Evolutionary conservation across 106 monocot genomes (phyloP), one percentile per base, ranked within the genome.

Genomic region (Dendrobium nobile): DNA sequence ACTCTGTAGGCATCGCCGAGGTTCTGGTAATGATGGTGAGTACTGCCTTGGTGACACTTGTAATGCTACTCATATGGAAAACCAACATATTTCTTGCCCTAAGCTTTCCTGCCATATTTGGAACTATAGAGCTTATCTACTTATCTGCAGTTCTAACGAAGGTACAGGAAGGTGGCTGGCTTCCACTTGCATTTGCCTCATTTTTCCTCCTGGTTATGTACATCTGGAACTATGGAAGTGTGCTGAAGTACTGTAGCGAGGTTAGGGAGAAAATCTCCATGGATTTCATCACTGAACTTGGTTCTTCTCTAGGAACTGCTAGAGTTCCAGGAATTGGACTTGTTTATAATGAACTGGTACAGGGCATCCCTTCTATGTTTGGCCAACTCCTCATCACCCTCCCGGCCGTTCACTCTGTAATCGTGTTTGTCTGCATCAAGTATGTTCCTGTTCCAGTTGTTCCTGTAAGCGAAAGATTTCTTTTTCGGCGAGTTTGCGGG

Each of bases 51-150:
- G 93, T 93, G 42, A 96, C 95, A 0, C 77, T 96, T 10, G 93
- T 96, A 24, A 96, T 96, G 95, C 85, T 96, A 54, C 86, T 96
- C 54, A 96, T 96, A 85, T 96, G 95, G 95, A 87, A 95, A 79
- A 96, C 91, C 70, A 93, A 89, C 80, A 40, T 91, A 13, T 83
- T 96, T 72, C 80, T 88, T 24, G 91, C 86, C 28, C 55, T 93
- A 4, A 85, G 88, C 61, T 95, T 95, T 68, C 95, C 87, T 47
- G 79, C 73, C 64, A 79, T 95, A 65, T 95, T 95, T 77, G 90
- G 90, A 4, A 78, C 92, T 5, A 61, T 89, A 8, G 95, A 95
- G 33, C 79, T 95, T 4, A 79, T 92, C 42, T 95, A 92, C 84
- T 81, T 95, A 28, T 87, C 88, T 37, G 90, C 95, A 22, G 95